phyloP scores from a whole-genome alignment of 2,329 filamentous ascomycete species.

The Aspergillus sp. region DNA sequence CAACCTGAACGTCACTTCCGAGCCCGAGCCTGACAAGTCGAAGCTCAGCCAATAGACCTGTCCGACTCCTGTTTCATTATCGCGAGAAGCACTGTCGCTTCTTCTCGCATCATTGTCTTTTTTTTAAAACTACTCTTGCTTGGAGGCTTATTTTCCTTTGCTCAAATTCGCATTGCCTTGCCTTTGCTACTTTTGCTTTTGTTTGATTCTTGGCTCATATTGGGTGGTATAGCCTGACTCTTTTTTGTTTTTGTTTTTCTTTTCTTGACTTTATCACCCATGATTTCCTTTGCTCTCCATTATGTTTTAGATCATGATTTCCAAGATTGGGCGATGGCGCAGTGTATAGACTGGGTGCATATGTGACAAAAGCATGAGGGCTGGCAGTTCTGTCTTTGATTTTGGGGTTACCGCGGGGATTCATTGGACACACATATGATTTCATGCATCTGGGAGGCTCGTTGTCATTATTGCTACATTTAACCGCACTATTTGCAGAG shows the following conservation, averaged over 20 bases:
- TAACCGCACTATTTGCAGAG: not conserved
- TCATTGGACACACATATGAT: conserved; percentile 29
- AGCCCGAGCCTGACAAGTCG: conserved; percentile 12
- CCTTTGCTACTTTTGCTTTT: not conserved
- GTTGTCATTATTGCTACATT: conserved; percentile 23
- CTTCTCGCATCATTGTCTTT: conserved; percentile 12
- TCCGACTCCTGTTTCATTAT: not conserved
- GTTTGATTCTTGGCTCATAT: conserved; percentile 4
- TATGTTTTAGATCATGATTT: conserved; percentile 28
- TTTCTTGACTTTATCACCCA: conserved; percentile 12
- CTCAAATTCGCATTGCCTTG: not conserved
- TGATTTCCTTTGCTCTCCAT: conserved; percentile 13
- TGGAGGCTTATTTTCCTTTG: not conserved
- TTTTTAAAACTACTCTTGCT: conserved; percentile 8
- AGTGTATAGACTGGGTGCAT: conserved; percentile 42
- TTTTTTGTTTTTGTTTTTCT: conserved; percentile 2
- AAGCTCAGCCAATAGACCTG: conserved; percentile 11
- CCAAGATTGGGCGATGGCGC: conserved; percentile 32
- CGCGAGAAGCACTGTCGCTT: not conserved
- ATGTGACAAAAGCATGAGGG: conserved; percentile 33
- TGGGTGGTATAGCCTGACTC: conserved; percentile 6
- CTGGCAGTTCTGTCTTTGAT: conserved; percentile 23
- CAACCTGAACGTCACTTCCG: conserved; percentile 14
- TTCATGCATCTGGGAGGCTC: conserved; percentile 42
- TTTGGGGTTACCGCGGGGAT: conserved; percentile 27